These are phyloP conservation scores for Venturia oleaginea DNA, from an alignment of 2,329 filamentous ascomycete species.

Conservation along the genomic window DNA sequence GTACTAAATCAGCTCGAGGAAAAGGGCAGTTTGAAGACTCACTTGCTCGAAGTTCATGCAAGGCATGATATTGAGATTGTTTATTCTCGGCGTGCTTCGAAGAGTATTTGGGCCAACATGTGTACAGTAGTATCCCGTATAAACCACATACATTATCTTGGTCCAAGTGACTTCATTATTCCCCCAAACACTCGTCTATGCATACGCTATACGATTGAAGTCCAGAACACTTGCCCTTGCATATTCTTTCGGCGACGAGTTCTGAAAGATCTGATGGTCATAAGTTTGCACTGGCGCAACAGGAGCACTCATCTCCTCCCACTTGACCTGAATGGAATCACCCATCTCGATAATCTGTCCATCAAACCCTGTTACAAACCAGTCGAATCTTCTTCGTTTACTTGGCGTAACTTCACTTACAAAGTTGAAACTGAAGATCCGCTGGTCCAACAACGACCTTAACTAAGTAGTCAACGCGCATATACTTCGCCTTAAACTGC, in stretches of 20 bases:
- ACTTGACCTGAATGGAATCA: conserved; percentile 28
- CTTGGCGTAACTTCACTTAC: too few species aligned
- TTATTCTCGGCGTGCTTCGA: too few species aligned
- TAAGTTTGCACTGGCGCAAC: not conserved
- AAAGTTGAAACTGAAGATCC: conserved; percentile 31
- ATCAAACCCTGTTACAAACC: conserved; percentile 20
- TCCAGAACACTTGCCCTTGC: not conserved
- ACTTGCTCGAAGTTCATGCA: too few species aligned
- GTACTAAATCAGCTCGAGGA: too few species aligned
- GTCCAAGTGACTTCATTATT: not conserved
- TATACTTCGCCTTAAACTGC: conserved; percentile 25
- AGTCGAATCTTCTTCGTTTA: too few species aligned
- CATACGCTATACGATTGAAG: not conserved
- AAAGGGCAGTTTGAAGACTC: too few species aligned
- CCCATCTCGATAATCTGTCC: conserved; percentile 27
- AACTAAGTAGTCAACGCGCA: conserved; percentile 28
- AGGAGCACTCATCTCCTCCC: conserved; percentile 16
- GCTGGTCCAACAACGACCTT: conserved; percentile 31
- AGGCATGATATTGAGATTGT: too few species aligned
- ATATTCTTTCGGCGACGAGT: not conserved
- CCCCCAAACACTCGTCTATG: not conserved
- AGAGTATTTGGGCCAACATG: too few species aligned
- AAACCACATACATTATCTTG: not conserved
- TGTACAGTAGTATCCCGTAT: too few species aligned
- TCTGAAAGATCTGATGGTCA: not conserved